A percentile compares a stretch with the other conserved stretches of the same genome.
Conservation (phyloP, 139 green algal genomes). For the Choricystis sp. region DNA sequence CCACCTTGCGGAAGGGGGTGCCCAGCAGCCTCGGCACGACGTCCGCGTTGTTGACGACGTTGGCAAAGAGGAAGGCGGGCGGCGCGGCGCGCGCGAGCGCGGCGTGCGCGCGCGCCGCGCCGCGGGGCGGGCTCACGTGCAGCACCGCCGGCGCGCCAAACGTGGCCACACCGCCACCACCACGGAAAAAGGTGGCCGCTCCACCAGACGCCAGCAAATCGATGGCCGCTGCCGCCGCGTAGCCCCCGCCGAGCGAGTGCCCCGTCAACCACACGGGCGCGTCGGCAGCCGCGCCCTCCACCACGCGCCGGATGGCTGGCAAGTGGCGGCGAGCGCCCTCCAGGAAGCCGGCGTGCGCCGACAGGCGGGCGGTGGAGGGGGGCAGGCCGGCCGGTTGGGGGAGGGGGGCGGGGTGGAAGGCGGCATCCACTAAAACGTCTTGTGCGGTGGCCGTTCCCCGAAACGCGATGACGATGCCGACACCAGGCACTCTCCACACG, state of each 20-base stretch:
- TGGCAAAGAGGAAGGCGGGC: not conserved
- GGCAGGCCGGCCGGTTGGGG: too few relatives aligned
- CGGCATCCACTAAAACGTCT: not conserved
- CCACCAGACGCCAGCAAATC: not conserved
- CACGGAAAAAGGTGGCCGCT: not conserved
- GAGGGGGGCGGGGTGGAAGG: not conserved
- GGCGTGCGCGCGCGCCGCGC: not conserved
- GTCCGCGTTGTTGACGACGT: not conserved
- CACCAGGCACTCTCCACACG: not conserved
- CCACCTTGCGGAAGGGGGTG: not conserved
- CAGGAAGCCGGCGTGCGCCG: not conserved
- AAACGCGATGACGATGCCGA: not conserved
- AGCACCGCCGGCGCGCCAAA: not conserved
- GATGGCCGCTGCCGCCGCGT: not conserved
- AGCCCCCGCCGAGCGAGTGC: not conserved
- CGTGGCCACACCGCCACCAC: not conserved
- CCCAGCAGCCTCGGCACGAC: not conserved
- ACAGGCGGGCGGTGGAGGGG: not conserved
- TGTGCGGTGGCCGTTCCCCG: not conserved
- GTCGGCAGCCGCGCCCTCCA: not conserved
- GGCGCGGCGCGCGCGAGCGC: too few relatives aligned
- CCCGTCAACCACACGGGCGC: not conserved
- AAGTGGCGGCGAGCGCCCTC: not conserved
- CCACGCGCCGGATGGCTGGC: not conserved
- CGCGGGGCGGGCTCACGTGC: not conserved